Base-by-base conservation (phyloP, 768 basidiomycete genomes). In the Trametes cinnabarina region DNA sequence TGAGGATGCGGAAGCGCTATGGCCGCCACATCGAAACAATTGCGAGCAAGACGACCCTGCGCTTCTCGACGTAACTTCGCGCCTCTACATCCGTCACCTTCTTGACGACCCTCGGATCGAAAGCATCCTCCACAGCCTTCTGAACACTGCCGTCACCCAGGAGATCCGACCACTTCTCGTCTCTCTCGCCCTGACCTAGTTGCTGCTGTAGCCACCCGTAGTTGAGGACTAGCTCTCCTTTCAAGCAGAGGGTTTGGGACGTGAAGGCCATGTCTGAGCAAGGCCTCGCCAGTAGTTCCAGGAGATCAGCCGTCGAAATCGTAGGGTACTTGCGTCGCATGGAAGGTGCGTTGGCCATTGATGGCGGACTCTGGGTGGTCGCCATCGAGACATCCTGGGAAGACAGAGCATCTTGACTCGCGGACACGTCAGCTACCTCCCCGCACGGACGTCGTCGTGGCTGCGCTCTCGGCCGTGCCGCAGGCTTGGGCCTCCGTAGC, bases 181-280 rank as follows among this genome's bases (percentile, higher is more conserved):
- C 68, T 23, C 42, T 47, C 14, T 43, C 60, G n/a, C 47, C 35
- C 20, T 42, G 55, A 12, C 17, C 61, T 6, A 41, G 14, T 26
- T 66, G 62, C 34, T 58, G 47, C 53, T 70, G 69, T 46, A 74
- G 50, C 34, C 57, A 32, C 22, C 61, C 67, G 47, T 70, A 73
- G 37, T 65, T 58, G 14, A 54, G 35, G 11, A 73, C 47, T 17
- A 74, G 67, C 39, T 71, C 66, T 26, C 56, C 61, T 55, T 71
- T 72, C 22, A 69, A 20, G 20, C 50, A 53, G 20, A 58, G 26
- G 5, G 44, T 37, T 32, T 35, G 54, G 9, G 35, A 23, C 17
- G 50, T 51, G 10, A 39, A 50, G 11, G 47, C 20, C 10, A 54
- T 22, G 19, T 62, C 66, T 51, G 60, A 39, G 22, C 23, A 32